These are phyloP conservation scores for Litchi chinensis DNA, from an alignment of 345 rosid genomes.

Conservation along the genomic window DNA sequence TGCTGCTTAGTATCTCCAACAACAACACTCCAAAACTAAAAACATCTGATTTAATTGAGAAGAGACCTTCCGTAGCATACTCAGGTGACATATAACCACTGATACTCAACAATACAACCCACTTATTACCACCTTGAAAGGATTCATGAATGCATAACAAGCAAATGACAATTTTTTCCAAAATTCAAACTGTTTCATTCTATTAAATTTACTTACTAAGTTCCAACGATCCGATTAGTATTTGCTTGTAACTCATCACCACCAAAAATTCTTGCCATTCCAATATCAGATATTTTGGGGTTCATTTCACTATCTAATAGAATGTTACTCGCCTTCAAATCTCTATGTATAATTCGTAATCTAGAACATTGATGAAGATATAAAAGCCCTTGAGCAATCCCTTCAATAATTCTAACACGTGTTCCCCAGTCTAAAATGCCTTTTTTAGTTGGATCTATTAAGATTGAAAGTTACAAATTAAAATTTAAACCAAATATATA, in stretches of 20 bases:
- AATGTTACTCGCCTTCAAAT: conserved; percentile 13
- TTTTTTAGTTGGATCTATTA: conserved; percentile 14
- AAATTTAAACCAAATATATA: not conserved
- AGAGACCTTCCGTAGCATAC: not conserved
- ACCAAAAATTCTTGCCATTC: conserved; percentile 16
- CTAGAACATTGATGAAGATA: conserved; percentile 23
- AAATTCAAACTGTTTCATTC: not conserved
- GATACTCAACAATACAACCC: not conserved
- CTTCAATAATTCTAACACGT: conserved; percentile 24
- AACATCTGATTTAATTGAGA: not conserved
- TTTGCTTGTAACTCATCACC: conserved; percentile 5
- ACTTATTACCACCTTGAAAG: no score
- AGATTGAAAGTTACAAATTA: not conserved
- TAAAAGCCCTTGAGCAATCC: conserved; percentile 20
- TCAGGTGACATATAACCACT: conserved; percentile 24
- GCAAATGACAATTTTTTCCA: not conserved
- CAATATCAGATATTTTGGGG: conserved; percentile 21
- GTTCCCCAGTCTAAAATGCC: conserved; percentile 13
- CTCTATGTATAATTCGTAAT: conserved; percentile 14
- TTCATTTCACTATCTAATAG: conserved; percentile 13
- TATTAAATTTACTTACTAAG: conserved; percentile 12
- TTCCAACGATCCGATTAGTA: conserved; percentile 16
- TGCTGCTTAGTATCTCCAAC: conserved; percentile 17
- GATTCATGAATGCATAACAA: no score
- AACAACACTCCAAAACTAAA: conserved; percentile 23